These are phyloP conservation scores for Auriscalpium orientale DNA, from an alignment of 768 basidiomycete species.

Conservation along the genomic window DNA sequence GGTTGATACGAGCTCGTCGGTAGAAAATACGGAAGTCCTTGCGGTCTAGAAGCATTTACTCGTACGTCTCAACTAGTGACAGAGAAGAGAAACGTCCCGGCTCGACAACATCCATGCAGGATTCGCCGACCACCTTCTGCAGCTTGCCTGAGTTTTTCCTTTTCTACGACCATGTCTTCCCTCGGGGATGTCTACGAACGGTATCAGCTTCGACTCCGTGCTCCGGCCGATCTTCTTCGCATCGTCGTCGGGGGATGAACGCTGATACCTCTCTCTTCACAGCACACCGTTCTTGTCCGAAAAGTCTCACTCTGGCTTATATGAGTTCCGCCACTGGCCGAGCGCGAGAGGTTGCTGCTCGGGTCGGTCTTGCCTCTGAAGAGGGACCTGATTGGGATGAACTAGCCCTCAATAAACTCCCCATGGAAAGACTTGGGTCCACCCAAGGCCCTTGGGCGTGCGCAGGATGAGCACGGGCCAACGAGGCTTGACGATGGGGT, in stretches of 20 bases:
- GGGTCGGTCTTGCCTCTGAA: conserved; percentile 64
- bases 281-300: conserved; percentile 47
- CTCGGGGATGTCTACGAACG: conserved; percentile 57
- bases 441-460: conserved; percentile 75
- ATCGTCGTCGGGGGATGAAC: conserved; percentile 51
- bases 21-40: conserved; percentile 78
- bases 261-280: conserved; percentile 46
- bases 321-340: conserved; percentile 67
- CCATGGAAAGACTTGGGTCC: conserved; percentile 61
- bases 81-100: conserved; percentile 30
- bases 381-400: conserved; percentile 85
- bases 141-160: conserved; percentile 58
- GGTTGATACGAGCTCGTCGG: conserved; percentile 83
- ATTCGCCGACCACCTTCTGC: conserved; percentile 62
- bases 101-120: conserved; percentile 47
- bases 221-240: conserved; percentile 62
- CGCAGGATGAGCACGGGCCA: conserved; percentile 86
- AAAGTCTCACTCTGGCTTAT: conserved; percentile 61
- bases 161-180: conserved; percentile 42
- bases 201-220: conserved; percentile 61
- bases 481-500: conserved; percentile 78
- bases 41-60: conserved; percentile 44
- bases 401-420: conserved; percentile 75
- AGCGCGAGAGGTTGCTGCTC: conserved; percentile 57
- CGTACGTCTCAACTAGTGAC: background rate